These are phyloP conservation scores for Komagataella ulmi DNA, from an alignment of 805 yeast genomes.

Conservation along the genomic window DNA sequence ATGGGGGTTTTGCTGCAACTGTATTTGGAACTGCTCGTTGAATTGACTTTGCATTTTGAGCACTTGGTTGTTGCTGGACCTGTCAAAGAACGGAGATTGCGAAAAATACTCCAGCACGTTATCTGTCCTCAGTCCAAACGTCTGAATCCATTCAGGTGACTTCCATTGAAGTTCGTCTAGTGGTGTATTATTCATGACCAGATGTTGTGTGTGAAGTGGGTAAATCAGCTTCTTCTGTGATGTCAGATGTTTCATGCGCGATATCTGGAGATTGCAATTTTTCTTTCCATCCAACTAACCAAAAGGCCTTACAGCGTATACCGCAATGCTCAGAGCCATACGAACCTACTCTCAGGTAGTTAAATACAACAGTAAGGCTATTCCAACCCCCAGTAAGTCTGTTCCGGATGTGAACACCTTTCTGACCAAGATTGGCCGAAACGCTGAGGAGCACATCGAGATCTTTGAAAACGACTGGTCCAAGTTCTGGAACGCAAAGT, in stretches of 20 bases:
- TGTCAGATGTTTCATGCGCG: neutral
- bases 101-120: slow-evolving; percentile 90
- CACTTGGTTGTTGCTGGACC: slow-evolving; percentile 89
- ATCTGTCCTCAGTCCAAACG: slow-evolving; percentile 73
- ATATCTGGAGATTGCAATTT: neutral
- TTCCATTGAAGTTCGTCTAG: slow-evolving; percentile 94
- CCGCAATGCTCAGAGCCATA: no score
- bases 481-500: slow-evolving; percentile 42
- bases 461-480: slow-evolving; percentile 60
- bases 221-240: neutral
- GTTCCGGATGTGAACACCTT: slow-evolving; percentile 67
- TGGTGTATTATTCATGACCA: slow-evolving; percentile 12
- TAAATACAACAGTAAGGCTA: neutral
- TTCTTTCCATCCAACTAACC: neutral
- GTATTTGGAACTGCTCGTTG: slow-evolving; percentile 29
- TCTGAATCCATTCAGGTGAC: slow-evolving; percentile 94
- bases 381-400: slow-evolving; percentile 36
- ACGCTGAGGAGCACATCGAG: slow-evolving; percentile 52
- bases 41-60: slow-evolving; percentile 92
- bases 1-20: slow-evolving; percentile 14
- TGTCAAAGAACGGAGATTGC: slow-evolving; percentile 88
- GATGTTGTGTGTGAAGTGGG: neutral
- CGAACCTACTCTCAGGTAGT: slow-evolving; percentile 2
- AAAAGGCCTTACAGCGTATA: no score
- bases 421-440: slow-evolving; percentile 68